These are phyloP conservation scores for Apiospora sp. DNA, from an alignment of 2,329 filamentous ascomycete species.

Conservation along the genomic window DNA sequence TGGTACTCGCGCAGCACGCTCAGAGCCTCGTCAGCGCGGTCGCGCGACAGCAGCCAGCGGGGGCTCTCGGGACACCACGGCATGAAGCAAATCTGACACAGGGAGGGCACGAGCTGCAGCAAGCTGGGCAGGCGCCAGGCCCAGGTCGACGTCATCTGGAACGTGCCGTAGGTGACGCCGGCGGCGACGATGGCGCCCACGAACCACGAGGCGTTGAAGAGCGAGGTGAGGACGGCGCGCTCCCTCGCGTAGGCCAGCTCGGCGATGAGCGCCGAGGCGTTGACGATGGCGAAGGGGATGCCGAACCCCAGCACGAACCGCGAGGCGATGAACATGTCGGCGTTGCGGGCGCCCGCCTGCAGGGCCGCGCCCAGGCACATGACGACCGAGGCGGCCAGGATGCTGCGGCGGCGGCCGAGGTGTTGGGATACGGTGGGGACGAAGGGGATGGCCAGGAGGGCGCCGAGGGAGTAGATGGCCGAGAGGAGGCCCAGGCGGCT, in stretches of 20 bases:
- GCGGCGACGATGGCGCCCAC: slow-evolving; percentile 53
- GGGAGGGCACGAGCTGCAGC: slow-evolving; percentile 46
- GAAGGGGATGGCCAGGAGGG: slow-evolving; percentile 51
- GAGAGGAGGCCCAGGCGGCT: slow-evolving; percentile 50
- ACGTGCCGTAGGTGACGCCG: slow-evolving; percentile 52
- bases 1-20: slow-evolving; percentile 53
- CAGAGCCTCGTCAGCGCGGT: slow-evolving; percentile 48
- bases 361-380: slow-evolving; percentile 37
- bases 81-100: slow-evolving; percentile 47
- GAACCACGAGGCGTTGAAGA: slow-evolving; percentile 63
- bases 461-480: slow-evolving; percentile 52
- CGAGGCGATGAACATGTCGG: slow-evolving; percentile 57
- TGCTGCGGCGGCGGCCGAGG: slow-evolving; percentile 52
- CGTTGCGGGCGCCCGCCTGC: slow-evolving; percentile 55
- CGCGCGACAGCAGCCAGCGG: slow-evolving; percentile 52
- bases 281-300: slow-evolving; percentile 51
- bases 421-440: slow-evolving; percentile 47
- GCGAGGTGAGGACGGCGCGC: slow-evolving; percentile 58
- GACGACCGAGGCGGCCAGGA: slow-evolving; percentile 49
- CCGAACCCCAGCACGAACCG: slow-evolving; percentile 55
- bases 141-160: slow-evolving; percentile 49
- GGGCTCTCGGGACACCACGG: slow-evolving; percentile 52
- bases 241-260: slow-evolving; percentile 64
- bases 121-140: slow-evolving; percentile 51
- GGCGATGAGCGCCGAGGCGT: slow-evolving; percentile 54